Evolutionary conservation across 257 asterid genomes (phyloP).

Genomic region (Gentiana dahurica): DNA sequence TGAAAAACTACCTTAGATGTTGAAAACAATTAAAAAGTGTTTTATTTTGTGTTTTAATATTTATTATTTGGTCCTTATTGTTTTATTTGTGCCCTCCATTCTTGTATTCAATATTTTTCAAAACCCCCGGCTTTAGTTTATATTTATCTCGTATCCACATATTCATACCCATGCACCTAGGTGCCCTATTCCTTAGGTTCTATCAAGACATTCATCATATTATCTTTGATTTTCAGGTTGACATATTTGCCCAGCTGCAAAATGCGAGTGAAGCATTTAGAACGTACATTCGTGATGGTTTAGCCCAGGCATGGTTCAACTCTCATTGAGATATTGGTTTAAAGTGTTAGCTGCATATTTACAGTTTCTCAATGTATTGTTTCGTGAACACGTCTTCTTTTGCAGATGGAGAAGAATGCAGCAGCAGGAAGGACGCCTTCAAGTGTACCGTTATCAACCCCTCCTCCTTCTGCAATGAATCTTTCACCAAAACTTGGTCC

Average conservation of each 20-base stretch:
- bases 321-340: neutral
- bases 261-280: constrained; percentile 98
- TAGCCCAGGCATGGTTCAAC: constrained; percentile 63
- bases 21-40: too few relatives aligned
- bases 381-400: constrained; percentile 6
- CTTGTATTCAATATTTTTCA: too few relatives aligned
- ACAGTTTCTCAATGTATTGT: neutral
- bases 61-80: too few relatives aligned
- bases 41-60: too few relatives aligned
- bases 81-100: too few relatives aligned
- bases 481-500: constrained; percentile 64
- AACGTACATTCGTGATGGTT: constrained; percentile 93
- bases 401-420: constrained; percentile 97
- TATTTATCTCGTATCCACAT: too few relatives aligned
- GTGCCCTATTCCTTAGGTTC: too few relatives aligned
- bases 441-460: constrained; percentile 93
- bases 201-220: too few relatives aligned
- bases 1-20: too few relatives aligned
- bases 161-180: too few relatives aligned
- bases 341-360: too few relatives aligned
- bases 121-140: too few relatives aligned
- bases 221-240: constrained; percentile 49
- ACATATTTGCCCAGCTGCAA: constrained; percentile 90
- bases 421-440: constrained; percentile 98
- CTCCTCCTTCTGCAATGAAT: constrained; percentile 75